These are phyloP conservation scores for Plectranthus barbatus DNA, from an alignment of 257 asterid genomes.

Conservation along the genomic window DNA sequence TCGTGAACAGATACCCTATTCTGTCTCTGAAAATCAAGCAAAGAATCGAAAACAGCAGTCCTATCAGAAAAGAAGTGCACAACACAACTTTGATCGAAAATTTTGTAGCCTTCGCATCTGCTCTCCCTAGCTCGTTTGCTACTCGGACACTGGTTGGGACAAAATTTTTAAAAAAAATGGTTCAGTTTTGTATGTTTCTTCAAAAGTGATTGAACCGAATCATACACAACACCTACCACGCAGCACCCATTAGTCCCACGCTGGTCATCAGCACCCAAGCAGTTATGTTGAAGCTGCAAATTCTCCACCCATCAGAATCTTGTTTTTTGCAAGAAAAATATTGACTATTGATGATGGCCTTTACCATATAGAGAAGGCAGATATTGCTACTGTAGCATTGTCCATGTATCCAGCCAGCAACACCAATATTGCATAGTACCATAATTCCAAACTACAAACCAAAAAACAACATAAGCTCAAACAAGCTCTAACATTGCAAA, in stretches of 20 bases:
- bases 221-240: conserved; percentile 28
- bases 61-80: conserved; percentile 32
- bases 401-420: conserved; percentile 36
- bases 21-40: conserved; percentile 29
- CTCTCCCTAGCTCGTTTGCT: conserved; percentile 61
- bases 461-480: background rate
- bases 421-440: conserved; percentile 41
- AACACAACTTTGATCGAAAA: conserved; percentile 48
- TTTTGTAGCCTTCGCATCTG: conserved; percentile 45
- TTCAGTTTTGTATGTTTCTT: background rate
- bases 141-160: conserved; percentile 38
- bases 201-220: background rate
- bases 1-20: conserved; percentile 44
- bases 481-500: too few species aligned
- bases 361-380: conserved; percentile 40
- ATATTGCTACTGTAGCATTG: conserved; percentile 32
- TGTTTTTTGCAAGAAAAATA: too few species aligned
- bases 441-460: conserved; percentile 32
- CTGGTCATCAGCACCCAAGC: conserved; percentile 48
- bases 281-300: conserved; percentile 46
- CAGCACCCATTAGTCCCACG: conserved; percentile 59
- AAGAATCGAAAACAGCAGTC: conserved; percentile 30
- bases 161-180: too few species aligned
- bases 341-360: background rate
- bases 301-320: background rate